Conservation (phyloP, 2,329 filamentous ascomycete species). For the Aspergillus phoenicis region DNA sequence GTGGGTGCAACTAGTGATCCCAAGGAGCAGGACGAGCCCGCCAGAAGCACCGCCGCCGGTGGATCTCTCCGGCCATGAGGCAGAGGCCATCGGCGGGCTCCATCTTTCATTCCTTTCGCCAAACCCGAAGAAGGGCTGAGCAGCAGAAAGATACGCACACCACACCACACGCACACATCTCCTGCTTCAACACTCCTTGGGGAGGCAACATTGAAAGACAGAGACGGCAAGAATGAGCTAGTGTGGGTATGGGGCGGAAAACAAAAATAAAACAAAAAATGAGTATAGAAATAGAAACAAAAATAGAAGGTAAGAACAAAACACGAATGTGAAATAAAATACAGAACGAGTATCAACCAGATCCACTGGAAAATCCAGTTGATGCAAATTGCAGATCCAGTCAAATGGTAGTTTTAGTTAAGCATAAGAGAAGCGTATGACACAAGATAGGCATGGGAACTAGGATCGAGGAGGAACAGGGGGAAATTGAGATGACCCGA, state of each 20-base stretch:
- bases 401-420: not conserved
- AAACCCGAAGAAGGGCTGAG: constrained; percentile 1
- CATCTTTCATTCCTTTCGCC: constrained; percentile 4
- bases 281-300: not conserved
- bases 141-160: not conserved
- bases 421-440: not conserved
- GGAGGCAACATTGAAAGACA: not conserved
- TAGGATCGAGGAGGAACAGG: not conserved
- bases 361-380: not conserved
- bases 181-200: not conserved
- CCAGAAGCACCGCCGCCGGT: constrained; percentile 18
- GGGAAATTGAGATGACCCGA: not conserved
- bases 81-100: constrained; percentile 20
- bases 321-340: constrained; percentile 3
- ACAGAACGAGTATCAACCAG: not conserved
- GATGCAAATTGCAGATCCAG: no score
- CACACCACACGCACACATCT: not conserved
- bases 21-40: constrained; percentile 26
- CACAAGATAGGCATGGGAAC: not conserved
- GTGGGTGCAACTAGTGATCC: constrained; percentile 28
- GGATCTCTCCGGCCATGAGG: constrained; percentile 23
- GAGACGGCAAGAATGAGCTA: not conserved
- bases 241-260: not conserved
- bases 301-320: not conserved
- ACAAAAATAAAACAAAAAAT: not conserved